Base-by-base conservation (phyloP, 495 filamentous ascomycete genomes). In the Saxispiralis lemnorum region DNA sequence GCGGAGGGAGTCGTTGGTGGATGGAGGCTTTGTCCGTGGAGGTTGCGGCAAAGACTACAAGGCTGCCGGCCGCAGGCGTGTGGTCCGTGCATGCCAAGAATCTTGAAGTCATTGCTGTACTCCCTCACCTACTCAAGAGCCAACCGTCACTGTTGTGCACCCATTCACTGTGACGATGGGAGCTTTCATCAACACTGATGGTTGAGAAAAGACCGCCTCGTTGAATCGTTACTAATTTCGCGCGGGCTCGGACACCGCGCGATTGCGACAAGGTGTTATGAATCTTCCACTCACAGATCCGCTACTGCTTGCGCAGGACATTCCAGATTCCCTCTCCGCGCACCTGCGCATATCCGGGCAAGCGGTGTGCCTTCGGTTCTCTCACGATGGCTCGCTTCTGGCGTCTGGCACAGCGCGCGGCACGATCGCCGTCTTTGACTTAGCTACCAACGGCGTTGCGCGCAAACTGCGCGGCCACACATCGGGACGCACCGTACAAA, bases 381-480 rank as follows among this genome's bases (percentile, higher is more conserved):
- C 86, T 54, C 80, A 82, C 59, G 81, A 76, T 58, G 89, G 89
- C 54, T 86, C 96, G 59, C 84, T 87, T 52, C 76, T 97, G 46
- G 89, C 89, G 33, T 86, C 85, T 20, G 89, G 89, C 58, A 75
- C 89, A 72, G 67, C 82, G 46, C 87, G 96, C 63, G 89, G 89
- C 49, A 86, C 79, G 13, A 80, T 96, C 36, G 80, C 94, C 30
- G 81, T 99, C 41, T 99, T 93, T 67, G 89, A 99, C 57, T 70
- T 95, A 34, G 92, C 95, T 57, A 96, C 92, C 20, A 89, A 87
- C 67, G 86, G 88, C 31, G 79, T 96, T 14, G 89, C 89, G 33
- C 78, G 85, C 43, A 95, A 95, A 59, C 68, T 96, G 30, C 73
- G 82, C 41, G 89, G 89, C 6, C 89, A 99, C 63, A 88, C 81